phyloP scores from a whole-genome alignment of 192 early-diverging fungal species.

The Coemansia asiatica region DNA sequence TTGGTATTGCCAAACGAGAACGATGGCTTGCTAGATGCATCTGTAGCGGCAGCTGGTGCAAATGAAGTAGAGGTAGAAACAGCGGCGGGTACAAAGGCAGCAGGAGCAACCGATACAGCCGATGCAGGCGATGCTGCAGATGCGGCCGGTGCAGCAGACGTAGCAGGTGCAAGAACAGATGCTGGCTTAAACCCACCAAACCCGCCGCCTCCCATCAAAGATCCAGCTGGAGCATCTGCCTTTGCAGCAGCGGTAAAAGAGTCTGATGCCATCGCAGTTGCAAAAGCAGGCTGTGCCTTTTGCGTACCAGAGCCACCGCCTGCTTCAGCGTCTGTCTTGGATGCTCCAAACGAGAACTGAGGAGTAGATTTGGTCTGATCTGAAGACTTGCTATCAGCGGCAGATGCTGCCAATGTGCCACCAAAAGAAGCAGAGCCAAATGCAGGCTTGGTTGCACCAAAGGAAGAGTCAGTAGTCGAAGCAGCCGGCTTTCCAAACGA shows the following conservation, averaged over 20 bases:
- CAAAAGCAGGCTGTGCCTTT: too few relatives aligned
- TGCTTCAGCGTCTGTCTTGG: not conserved
- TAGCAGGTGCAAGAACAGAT: too few relatives aligned
- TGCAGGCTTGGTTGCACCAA: conserved; percentile 5
- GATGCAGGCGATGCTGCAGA: too few relatives aligned
- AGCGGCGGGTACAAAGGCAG: not conserved
- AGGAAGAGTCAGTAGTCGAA: conserved; percentile 6
- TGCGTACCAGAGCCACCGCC: too few relatives aligned
- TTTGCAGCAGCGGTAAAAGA: too few relatives aligned
- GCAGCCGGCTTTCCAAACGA: conserved; percentile 27
- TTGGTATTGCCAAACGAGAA: not conserved
- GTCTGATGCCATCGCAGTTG: too few relatives aligned
- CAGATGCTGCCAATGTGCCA: too few relatives aligned
- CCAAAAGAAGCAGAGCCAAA: conserved; percentile 14
- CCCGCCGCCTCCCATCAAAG: too few relatives aligned
- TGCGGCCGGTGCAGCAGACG: too few relatives aligned
- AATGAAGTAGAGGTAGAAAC: not conserved
- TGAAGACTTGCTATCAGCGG: too few relatives aligned
- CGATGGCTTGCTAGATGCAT: conserved; percentile 16
- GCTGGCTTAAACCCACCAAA: conserved; percentile 6
- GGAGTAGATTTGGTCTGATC: not conserved
- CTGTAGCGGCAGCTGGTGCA: conserved; percentile 3
- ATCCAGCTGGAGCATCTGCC: too few relatives aligned
- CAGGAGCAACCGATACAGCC: not conserved
- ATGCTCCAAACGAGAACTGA: conserved; percentile 5